Percentiles rank a stretch among this genome's conserved stretches.
These are phyloP conservation scores for Phytophthora foliorum DNA, from an alignment of 352 stramenopile species.

Conservation along the genomic window DNA sequence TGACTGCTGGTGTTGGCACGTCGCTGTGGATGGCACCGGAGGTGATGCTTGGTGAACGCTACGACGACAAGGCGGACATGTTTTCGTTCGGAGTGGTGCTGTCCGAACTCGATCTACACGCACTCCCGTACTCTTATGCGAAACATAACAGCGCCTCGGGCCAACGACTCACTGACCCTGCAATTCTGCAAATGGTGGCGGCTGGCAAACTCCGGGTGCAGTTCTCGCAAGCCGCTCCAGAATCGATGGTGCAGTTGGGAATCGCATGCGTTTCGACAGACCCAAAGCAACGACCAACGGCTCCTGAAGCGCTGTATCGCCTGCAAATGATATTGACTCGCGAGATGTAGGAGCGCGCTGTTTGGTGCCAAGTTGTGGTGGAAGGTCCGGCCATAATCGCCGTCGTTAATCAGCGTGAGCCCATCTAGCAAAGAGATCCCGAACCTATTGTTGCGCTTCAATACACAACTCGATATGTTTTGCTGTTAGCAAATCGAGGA, in stretches of 20 bases:
- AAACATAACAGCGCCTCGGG: slow-evolving; percentile 26
- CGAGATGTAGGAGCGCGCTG: slow-evolving; percentile 21
- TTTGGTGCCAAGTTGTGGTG: slow-evolving; percentile 6
- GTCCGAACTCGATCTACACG: slow-evolving; percentile 40
- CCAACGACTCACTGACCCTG: slow-evolving; percentile 35
- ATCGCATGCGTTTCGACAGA: slow-evolving; percentile 42
- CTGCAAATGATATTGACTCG: slow-evolving; percentile 39
- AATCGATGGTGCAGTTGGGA: slow-evolving; percentile 35
- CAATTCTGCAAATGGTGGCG: slow-evolving; percentile 53
- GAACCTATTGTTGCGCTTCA: slow-evolving; percentile 32
- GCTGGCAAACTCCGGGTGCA: slow-evolving; percentile 42
- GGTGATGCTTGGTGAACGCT: slow-evolving; percentile 41
- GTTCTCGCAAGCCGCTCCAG: slow-evolving; percentile 31
- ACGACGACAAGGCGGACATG: slow-evolving; percentile 51
- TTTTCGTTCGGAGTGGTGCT: slow-evolving; percentile 53
- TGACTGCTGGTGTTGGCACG: slow-evolving; percentile 42
- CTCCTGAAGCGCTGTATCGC: slow-evolving; percentile 46
- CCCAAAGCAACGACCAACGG: slow-evolving; percentile 38
- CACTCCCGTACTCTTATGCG: slow-evolving; percentile 34
- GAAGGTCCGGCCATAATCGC: slow-evolving; percentile 6
- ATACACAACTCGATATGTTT: slow-evolving; percentile 35
- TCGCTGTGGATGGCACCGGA: slow-evolving; percentile 49
- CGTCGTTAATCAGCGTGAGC: slow-evolving; percentile 14
- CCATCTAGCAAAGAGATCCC: slow-evolving; percentile 24
- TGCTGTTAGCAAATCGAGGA: slow-evolving; percentile 31